Percentiles rank a stretch among this genome's conserved stretches.
Conservation (phyloP, 345 rosid species). For the Nephelium lappaceum region DNA sequence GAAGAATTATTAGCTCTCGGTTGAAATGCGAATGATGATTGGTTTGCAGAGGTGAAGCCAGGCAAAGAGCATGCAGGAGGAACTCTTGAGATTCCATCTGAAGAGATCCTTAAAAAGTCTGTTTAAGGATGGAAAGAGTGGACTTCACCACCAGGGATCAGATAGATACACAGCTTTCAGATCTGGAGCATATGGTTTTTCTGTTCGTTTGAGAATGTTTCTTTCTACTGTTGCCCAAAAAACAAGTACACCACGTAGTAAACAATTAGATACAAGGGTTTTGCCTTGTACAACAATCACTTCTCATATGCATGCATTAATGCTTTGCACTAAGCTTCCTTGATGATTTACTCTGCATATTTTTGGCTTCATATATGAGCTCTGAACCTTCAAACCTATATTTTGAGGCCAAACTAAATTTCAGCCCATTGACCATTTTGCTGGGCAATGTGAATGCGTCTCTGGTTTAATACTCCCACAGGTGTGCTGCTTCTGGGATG, state of each 20-base stretch:
- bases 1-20: background rate
- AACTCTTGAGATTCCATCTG: slow-evolving; percentile 82
- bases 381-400: background rate
- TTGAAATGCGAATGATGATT: background rate
- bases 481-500: no score
- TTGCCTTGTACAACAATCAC: background rate
- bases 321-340: no score
- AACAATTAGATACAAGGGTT: background rate
- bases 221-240: background rate
- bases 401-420: background rate
- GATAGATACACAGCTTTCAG: background rate
- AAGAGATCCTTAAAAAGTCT: slow-evolving; percentile 59
- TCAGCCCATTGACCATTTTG: background rate
- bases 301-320: background rate
- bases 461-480: no score
- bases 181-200: background rate
- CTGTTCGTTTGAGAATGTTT: background rate
- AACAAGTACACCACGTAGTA: background rate
- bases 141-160: background rate
- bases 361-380: background rate
- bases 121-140: slow-evolving; percentile 28
- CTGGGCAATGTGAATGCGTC: no score
- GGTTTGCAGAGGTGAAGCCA: slow-evolving; percentile 73
- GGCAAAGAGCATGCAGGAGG: slow-evolving; percentile 78
- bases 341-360: no score